Percentiles rank a stretch among this genome's conserved stretches.
phyloP scores from a whole-genome alignment of 331 rosid species.

The Acacia concinna region DNA sequence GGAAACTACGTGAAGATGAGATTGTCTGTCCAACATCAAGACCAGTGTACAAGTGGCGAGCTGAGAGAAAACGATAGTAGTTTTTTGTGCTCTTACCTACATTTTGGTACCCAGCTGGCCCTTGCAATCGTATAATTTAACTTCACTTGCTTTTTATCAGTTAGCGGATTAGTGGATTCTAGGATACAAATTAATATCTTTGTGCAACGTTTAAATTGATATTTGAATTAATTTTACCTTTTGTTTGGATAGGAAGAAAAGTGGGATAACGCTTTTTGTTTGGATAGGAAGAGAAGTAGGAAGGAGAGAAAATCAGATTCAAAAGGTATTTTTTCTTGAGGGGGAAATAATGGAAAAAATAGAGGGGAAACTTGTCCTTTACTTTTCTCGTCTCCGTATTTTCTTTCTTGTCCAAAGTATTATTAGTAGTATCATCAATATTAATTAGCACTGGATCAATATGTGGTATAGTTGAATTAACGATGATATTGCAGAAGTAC shows the following conservation, averaged over 20 bases:
- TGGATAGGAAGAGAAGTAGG: no score
- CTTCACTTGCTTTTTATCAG: not conserved
- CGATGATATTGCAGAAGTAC: not conserved
- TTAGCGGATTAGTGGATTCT: not conserved
- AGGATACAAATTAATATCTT: no score
- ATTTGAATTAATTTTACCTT: not conserved
- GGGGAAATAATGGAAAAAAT: no score
- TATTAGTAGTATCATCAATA: not conserved
- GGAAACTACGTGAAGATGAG: conserved; percentile 76
- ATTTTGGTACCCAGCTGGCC: not conserved
- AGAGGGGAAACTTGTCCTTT: not conserved
- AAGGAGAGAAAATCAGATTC: no score
- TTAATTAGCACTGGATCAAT: not conserved
- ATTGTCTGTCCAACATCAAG: conserved; percentile 51
- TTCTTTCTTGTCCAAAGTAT: not conserved
- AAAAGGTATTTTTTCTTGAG: no score
- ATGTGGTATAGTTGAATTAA: not conserved
- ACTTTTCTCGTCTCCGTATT: not conserved
- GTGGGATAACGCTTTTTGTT: no score
- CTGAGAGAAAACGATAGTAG: conserved; percentile 62
- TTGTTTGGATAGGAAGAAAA: not conserved
- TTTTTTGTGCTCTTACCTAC: not conserved
- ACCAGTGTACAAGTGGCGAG: conserved; percentile 71
- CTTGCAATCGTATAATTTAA: no score
- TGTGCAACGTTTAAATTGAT: not conserved